Evolutionary conservation across 2,329 filamentous ascomycete genomes (phyloP).

Genomic region (Metarhizium humberi): DNA sequence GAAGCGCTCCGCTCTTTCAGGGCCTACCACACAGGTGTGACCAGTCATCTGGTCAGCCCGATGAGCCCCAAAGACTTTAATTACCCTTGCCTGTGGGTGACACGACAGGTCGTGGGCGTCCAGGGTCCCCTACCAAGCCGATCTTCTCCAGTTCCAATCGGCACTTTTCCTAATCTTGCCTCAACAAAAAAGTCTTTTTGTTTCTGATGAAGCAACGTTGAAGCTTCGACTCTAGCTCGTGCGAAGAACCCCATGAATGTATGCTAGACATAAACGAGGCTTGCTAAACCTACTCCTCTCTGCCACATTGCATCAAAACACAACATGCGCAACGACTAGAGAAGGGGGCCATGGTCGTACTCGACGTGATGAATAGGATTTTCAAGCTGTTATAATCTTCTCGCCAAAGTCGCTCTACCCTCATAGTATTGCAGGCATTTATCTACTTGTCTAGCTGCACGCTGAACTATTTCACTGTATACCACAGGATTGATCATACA

Average conservation of each 20-base stretch:
- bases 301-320: no score
- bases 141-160: conserved; percentile 24
- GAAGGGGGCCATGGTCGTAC: no score
- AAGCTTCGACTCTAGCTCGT: neutral
- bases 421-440: no score
- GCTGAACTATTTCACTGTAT: no score
- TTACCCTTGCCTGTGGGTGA: neutral
- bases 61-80: neutral
- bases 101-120: neutral
- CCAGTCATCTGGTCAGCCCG: neutral
- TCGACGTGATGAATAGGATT: no score
- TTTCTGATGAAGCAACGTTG: no score
- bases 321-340: no score
- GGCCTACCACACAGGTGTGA: neutral
- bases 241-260: neutral
- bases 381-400: no score
- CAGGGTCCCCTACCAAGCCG: conserved; percentile 9
- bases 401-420: no score
- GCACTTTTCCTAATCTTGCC: conserved; percentile 15
- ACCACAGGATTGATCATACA: neutral
- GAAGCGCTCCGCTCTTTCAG: neutral
- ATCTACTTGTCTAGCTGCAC: no score
- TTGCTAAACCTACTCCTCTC: no score
- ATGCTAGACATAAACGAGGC: no score
- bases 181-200: conserved; percentile 4